phyloP scores from a whole-genome alignment of 2,329 filamentous ascomycete genomes.

The Bimuria novae-zelandiae region DNA sequence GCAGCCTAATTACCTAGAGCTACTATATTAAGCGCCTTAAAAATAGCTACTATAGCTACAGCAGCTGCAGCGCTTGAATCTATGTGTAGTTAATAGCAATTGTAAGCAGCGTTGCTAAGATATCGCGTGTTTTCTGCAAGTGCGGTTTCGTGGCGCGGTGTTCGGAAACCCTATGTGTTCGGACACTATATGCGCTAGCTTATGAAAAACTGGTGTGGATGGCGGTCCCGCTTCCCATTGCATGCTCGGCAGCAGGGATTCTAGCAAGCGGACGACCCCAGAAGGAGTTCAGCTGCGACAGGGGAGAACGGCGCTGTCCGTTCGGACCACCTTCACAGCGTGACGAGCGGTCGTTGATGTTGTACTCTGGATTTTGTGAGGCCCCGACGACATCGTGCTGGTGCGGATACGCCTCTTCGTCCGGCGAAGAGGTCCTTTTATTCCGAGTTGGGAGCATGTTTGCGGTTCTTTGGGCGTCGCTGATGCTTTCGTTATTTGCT shows the following conservation, averaged over 20 bases:
- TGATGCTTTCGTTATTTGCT: background rate
- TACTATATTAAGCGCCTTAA: no score
- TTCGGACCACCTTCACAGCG: slow-evolving; percentile 1
- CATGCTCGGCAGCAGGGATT: background rate
- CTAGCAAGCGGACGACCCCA: background rate
- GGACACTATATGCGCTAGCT: no score
- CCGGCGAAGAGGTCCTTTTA: background rate
- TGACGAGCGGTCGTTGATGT: background rate
- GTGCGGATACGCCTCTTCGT: background rate
- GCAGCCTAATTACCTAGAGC: no score
- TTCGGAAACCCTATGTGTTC: no score
- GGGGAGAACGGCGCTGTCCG: slow-evolving; percentile 4
- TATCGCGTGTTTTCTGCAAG: no score
- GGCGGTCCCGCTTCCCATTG: background rate
- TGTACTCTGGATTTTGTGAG: slow-evolving; percentile 11
- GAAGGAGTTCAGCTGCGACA: slow-evolving; percentile 8
- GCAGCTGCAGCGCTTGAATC: no score
- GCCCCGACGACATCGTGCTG: background rate
- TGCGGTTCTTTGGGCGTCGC: no score
- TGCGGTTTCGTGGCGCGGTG: no score
- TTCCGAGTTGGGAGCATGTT: background rate
- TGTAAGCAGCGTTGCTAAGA: no score
- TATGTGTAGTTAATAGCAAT: no score
- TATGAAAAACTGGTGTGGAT: no score
- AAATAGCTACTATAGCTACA: no score